Evolutionary conservation across 352 stramenopile genomes (phyloP), one percentile per base, ranked within the genome.

Genomic region (Phytophthora macrochlamydospora): DNA sequence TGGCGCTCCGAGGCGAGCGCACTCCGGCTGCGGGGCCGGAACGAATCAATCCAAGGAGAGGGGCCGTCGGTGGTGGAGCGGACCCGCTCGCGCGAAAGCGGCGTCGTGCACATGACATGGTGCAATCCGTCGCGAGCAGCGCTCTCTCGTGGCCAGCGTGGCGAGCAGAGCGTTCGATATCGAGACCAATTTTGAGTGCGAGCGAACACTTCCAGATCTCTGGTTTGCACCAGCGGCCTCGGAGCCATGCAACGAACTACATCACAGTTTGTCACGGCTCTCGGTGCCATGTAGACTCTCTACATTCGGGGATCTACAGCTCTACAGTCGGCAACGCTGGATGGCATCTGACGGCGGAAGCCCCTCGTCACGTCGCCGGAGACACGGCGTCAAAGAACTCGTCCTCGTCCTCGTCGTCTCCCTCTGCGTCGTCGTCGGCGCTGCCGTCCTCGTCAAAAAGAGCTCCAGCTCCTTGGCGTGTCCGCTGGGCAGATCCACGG

Each of bases 351-450:
- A 50, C 18, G 9, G 38, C 37, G 30, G 5, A 40, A 37, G 13
- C 30, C 33, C 32, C 24, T 49, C 13, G 24, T 29, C 9, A 46
- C 40, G 40, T 56, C 6, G 45, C 44, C 7, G 54, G 61, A 3
- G 78, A 73, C 8, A 82, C 53, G 14, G 81, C 78, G 44, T 88
- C 81, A 40, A 86, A 87, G 62, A 87, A 88, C 55, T 87, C 73
- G 28, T 83, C 75, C 32, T 86, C 76, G 0, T 76, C 67, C 43
- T 72, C 62, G 5, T 84, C 73, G 9, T 24, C 18, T 24, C 70
- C 65, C 0, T 46, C 49, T 11, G 61, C 61, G 56, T 65, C 65
- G 29, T 52, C 69, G 31, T 29, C 50, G 12, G 62, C 56, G 2
- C 18, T 24, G 18, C 75, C 65, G n/a, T 83, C 65, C 14, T 79